Conservation (phyloP, 805 yeast genomes). For the Yarrowia porcina region DNA sequence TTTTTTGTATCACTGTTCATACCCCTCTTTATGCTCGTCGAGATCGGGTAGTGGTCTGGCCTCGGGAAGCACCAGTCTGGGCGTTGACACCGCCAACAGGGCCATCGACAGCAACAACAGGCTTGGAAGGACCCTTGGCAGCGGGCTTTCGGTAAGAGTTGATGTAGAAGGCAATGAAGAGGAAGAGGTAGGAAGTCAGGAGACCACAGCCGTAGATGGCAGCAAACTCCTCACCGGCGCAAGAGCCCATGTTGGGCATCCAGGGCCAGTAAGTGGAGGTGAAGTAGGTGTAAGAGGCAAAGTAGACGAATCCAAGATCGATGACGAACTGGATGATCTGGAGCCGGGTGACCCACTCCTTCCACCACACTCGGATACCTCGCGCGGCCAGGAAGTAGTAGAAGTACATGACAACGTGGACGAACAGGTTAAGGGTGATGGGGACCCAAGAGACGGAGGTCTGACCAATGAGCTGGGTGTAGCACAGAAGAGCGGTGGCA, state of each 20-base stretch:
- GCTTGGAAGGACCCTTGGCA: conserved; percentile 12
- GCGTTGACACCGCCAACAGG: conserved; percentile 24
- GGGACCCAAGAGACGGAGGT: conserved; percentile 96
- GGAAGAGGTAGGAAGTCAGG: conserved; percentile 79
- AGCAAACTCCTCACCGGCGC: conserved; percentile 90
- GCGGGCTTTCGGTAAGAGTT: conserved; percentile 59
- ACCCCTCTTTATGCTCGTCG: conserved; percentile 28
- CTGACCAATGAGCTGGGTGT: conserved; percentile 83
- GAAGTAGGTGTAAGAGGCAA: conserved; percentile 88
- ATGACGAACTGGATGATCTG: conserved; percentile 91
- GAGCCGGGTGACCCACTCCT: conserved; percentile 96
- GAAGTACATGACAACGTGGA: conserved; percentile 96
- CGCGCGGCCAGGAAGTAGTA: conserved; percentile 91
- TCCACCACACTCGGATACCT: conserved; percentile 98
- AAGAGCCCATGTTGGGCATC: conserved; percentile 77
- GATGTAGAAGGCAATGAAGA: conserved; percentile 91
- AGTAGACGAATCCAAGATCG: conserved; percentile 87
- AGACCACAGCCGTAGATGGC: conserved; percentile 89
- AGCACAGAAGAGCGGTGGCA: conserved; percentile 92
- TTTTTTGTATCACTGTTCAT: conserved; percentile 8
- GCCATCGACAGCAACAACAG: conserved; percentile 21
- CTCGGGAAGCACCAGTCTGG: conserved; percentile 27
- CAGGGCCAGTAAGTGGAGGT: conserved; percentile 62
- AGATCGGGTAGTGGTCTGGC: conserved; percentile 29
- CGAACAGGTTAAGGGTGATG: conserved; percentile 80